Evolutionary conservation across 306 rosid species (phyloP).

Genomic region (Cajanus cajan): DNA sequence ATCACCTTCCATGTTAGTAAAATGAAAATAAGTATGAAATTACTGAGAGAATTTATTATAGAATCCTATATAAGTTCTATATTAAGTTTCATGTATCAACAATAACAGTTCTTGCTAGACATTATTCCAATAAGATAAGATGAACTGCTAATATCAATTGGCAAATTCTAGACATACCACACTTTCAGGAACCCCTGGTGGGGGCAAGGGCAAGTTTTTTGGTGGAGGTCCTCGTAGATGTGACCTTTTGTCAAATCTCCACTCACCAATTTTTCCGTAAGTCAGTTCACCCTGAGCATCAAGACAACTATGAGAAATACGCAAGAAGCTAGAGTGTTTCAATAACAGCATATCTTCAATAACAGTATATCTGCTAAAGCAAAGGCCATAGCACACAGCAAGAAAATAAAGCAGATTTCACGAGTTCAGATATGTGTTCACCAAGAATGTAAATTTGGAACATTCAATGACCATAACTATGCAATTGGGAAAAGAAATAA

Average conservation of each 20-base stretch:
- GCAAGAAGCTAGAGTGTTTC: not conserved
- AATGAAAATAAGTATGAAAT: conserved; percentile 12
- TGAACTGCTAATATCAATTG: not conserved
- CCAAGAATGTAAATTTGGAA: not conserved
- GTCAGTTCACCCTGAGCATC: conserved; percentile 78
- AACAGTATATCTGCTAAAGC: conserved; percentile 4
- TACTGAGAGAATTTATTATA: not conserved
- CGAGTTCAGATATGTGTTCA: not conserved
- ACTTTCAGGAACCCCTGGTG: conserved; percentile 96
- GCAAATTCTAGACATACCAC: conserved; percentile 69
- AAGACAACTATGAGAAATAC: conserved; percentile 1
- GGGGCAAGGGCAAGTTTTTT: conserved; percentile 77
- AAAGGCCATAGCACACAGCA: conserved; percentile 3
- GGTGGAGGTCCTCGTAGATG: conserved; percentile 86
- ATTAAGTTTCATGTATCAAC: not conserved
- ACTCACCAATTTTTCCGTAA: conserved; percentile 86
- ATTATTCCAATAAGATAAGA: conserved; percentile 22
- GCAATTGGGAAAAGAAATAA: conserved; percentile 9
- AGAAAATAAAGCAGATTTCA: conserved; percentile 27
- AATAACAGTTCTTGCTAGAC: not conserved
- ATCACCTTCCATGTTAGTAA: not conserved
- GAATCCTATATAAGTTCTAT: not conserved
- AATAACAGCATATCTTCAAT: not conserved
- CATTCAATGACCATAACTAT: not conserved
- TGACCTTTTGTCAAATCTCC: conserved; percentile 97